Evolutionary conservation across 2,329 filamentous ascomycete species (phyloP).

Genomic region (Fusarium citri): DNA sequence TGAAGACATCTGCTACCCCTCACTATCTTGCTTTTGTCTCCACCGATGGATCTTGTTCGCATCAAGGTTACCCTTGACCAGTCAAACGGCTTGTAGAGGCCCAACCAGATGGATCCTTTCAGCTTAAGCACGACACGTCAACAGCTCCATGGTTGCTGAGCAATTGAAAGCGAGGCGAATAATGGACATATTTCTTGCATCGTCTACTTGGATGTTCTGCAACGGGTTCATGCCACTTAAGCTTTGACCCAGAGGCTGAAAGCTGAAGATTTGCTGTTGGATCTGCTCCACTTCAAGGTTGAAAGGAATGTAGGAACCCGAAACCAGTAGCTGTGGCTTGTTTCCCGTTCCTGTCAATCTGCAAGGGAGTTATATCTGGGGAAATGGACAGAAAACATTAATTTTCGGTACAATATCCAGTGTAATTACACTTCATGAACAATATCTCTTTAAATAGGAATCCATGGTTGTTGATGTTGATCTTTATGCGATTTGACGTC

Average conservation of each 20-base stretch:
- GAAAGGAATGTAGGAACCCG: constrained; percentile 21
- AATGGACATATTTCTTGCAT: background rate
- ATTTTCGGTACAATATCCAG: background rate
- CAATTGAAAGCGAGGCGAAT: constrained; percentile 10
- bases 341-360: background rate
- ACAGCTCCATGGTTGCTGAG: constrained; percentile 7
- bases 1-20: background rate
- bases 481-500: constrained; percentile 18
- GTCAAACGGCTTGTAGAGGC: background rate
- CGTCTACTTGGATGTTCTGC: background rate
- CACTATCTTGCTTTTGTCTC: background rate
- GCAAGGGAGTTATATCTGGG: background rate
- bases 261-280: constrained; percentile 1
- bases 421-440: background rate
- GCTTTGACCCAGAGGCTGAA: constrained; percentile 3
- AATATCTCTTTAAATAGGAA: background rate
- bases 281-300: constrained; percentile 1
- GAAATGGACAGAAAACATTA: background rate
- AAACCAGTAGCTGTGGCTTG: constrained; percentile 13
- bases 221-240: constrained; percentile 1
- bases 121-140: constrained; percentile 25
- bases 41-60: background rate
- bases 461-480: constrained; percentile 13
- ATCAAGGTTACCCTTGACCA: background rate
- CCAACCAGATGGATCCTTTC: background rate